phyloP scores from a whole-genome alignment of 768 basidiomycete genomes.

The Dendrothele bispora region DNA sequence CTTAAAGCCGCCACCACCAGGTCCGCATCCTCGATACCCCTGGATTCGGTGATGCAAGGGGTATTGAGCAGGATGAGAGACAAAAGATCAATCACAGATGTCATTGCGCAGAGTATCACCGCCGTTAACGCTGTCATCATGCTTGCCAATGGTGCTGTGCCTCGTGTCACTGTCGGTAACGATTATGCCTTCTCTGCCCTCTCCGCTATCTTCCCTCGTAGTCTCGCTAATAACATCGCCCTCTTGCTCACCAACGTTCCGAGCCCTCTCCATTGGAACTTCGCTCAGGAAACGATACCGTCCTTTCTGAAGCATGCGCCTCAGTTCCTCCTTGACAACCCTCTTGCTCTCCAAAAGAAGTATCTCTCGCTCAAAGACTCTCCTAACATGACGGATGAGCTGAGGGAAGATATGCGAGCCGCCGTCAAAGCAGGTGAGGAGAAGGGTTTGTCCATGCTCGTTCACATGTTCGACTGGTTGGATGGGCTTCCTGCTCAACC shows the following conservation, averaged over 20 bases:
- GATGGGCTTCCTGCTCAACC: conserved; percentile 13
- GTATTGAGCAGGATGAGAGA: conserved; percentile 18
- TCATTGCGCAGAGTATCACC: conserved; percentile 15
- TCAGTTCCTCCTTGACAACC: conserved; percentile 14
- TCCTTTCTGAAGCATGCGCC: conserved; percentile 7
- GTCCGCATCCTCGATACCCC: conserved; percentile 26
- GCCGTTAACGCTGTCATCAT: conserved; percentile 23
- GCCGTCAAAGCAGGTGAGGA: conserved; percentile 3
- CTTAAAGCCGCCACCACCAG: no score
- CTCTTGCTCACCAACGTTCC: conserved; percentile 21
- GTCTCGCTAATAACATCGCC: conserved; percentile 21
- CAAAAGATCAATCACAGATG: conserved; percentile 23
- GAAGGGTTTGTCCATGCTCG: conserved; percentile 8
- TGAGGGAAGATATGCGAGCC: background rate
- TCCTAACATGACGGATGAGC: background rate
- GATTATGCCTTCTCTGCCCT: conserved; percentile 22
- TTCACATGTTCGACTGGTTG: conserved; percentile 13
- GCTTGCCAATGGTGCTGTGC: conserved; percentile 22
- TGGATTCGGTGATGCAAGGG: conserved; percentile 25
- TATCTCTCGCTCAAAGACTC: background rate
- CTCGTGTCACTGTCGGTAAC: conserved; percentile 19
- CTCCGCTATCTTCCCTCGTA: conserved; percentile 21
- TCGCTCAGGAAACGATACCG: conserved; percentile 16
- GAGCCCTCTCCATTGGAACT: conserved; percentile 15
- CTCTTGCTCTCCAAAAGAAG: conserved; percentile 9